Evolutionary conservation across 805 yeast genomes (phyloP), one percentile per base, ranked within the genome.

Genomic region (Phaffomyces thermotolerans): DNA sequence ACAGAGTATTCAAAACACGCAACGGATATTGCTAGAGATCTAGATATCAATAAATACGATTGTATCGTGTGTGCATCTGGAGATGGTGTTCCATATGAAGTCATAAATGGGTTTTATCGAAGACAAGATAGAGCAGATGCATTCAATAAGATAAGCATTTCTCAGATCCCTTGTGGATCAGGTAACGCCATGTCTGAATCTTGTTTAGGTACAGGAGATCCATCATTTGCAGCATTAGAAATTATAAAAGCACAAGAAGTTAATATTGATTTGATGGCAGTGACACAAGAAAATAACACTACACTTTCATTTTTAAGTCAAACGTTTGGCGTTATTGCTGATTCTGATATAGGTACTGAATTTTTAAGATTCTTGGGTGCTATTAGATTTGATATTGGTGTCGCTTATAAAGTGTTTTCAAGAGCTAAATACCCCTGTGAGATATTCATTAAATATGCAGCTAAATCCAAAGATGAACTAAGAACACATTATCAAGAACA

Each of bases 161-260:
- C 95, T 13, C 97, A 93, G 63, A 66, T 90, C 10, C 99, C 99
- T 3, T 87, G 97, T 54, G 99, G 99, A 1, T 85, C 96, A 0
- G 99, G 99, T 4, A 93, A 93, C 63, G 98, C 96, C 7, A 74
- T 93, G 75, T 71, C 95, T 13, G 67, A 83, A 47, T 84, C 95
- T 22, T 78, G 95, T 44, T 81, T 81, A 53, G 89, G 91, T 24
- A 79, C 87, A 2, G 67, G 68, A 34, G 78, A 79, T 45, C 81
- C 96, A 6, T 71, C 79, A 0, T 53, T 66, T 39, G 93, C 95
- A 0, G 76, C 96, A 0, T 64, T 89, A 41, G 72, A 76, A 42
- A 69, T 88, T 56, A 66, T 91, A 39, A 93, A 93, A 60, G 84
- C 91, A 6, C 61, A 65, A 6, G 69, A 75, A 24, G 72, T 79